Evolutionary conservation across 163 green algal genomes (phyloP), one percentile per base, ranked within the genome.

Genomic region (Picocystis sp.): DNA sequence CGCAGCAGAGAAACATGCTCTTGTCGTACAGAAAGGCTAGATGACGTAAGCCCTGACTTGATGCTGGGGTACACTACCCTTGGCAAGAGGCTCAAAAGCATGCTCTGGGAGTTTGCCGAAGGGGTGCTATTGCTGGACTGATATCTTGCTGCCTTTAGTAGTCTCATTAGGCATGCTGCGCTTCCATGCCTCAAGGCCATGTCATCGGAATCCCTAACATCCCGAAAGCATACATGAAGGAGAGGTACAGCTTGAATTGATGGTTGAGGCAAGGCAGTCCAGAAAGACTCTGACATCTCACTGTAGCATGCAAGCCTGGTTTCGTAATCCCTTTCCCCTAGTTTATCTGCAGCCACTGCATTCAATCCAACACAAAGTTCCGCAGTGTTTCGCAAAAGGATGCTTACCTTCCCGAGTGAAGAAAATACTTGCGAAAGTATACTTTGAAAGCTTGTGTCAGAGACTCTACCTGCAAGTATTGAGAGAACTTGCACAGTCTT

Each of bases 261-360:
- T 8, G 29, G 50, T 2, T 57, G 59, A 43, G 50, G 43, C 51
- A 84, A 50, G 13, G 1, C n/a, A 22, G 25, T 15, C 79, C 80
- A 92, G 3, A 55, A 25, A 2, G 52, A 42, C 11, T 55, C 34
- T 2, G 42, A 60, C 2, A 93, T 60, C 38, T 43, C 17, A 19
- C 44, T 46, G 65, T 92, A 94, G 3, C 66, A 74, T 0, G 23
- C 61, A 56, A 94, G 54, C 21, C 86, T 74, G 1, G 49, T 43
- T 38, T 87, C 83, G 46, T 93, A 94, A 62, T 95, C 84, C 3
- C 66, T 38, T 25, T 92, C 85, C 41, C 87, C 84, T 11, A 94
- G 43, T 19, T 52, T 11, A 21, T 68, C 71, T 38, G 56, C 25
- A 22, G 52, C 52, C 3, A 56, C 44, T 1, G 72, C 56, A 19